phyloP scores from a whole-genome alignment of 345 rosid species.

The Eucalyptus dawsonii region DNA sequence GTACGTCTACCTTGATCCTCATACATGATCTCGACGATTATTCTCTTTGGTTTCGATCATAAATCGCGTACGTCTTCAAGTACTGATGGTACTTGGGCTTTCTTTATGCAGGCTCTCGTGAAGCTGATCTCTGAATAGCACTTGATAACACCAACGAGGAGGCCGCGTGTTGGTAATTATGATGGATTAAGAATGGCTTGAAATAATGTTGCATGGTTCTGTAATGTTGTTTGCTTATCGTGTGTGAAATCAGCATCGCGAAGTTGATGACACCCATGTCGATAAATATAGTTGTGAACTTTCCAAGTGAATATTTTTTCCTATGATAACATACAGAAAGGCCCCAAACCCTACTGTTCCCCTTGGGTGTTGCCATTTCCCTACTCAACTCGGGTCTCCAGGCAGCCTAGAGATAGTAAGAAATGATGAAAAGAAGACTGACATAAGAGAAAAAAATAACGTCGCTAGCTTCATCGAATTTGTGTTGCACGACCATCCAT shows the following conservation, averaged over 20 bases:
- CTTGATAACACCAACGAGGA: not conserved
- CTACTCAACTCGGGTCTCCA: not conserved
- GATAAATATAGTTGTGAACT: not conserved
- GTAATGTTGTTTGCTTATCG: not conserved
- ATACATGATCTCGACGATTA: not conserved
- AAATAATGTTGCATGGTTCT: not conserved
- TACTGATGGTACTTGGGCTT: not conserved
- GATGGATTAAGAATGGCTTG: not conserved
- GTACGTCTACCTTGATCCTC: not conserved
- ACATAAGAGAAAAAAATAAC: not conserved
- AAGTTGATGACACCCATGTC: not conserved
- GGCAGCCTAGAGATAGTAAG: not conserved
- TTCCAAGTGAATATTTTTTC: not conserved
- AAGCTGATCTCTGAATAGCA: not conserved
- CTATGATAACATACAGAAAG: not conserved
- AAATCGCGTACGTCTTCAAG: not conserved
- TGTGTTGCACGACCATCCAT: not conserved
- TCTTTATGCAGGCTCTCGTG: not conserved
- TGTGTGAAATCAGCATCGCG: not conserved
- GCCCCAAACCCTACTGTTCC: no score
- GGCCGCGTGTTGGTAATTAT: not conserved
- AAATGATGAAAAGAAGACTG: not conserved
- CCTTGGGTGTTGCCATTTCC: not conserved
- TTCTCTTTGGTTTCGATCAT: not conserved
- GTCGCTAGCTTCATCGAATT: not conserved